These are phyloP conservation scores for Endocalyx cinctus DNA, from an alignment of 2,329 filamentous ascomycete genomes.

Conservation along the genomic window DNA sequence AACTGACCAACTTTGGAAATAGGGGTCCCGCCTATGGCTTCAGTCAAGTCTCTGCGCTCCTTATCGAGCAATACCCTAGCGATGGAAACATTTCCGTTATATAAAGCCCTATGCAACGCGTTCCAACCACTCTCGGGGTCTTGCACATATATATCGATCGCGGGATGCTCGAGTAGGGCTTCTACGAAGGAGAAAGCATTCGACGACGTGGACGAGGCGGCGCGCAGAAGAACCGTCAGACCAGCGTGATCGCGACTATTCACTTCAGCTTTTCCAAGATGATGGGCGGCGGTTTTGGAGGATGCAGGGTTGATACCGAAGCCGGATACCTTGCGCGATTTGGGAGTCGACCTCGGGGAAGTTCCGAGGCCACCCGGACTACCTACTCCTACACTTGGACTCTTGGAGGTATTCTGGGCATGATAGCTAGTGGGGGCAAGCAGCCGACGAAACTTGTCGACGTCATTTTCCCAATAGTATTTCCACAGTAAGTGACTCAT, in stretches of 20 bases:
- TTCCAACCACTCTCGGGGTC: constrained; percentile 96
- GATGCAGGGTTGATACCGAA: constrained; percentile 38
- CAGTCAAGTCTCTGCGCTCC: constrained; percentile 61
- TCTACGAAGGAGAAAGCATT: constrained; percentile 71
- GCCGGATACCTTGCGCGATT: constrained; percentile 50
- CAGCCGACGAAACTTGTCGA: constrained; percentile 87
- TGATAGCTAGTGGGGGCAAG: constrained; percentile 67
- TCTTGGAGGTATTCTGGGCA: constrained; percentile 50
- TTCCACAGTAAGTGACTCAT: constrained; percentile 98
- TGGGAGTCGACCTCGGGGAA: constrained; percentile 45
- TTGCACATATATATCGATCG: constrained; percentile 79
- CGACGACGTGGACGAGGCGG: constrained; percentile 68
- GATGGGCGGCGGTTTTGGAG: constrained; percentile 39
- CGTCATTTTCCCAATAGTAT: constrained; percentile 95
- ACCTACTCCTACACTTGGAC: constrained; percentile 35
- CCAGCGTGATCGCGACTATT: constrained; percentile 81
- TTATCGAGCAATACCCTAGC: constrained; percentile 77
- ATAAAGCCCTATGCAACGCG: constrained; percentile 83
- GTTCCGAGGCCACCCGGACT: constrained; percentile 39
- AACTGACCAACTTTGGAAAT: constrained; percentile 64
- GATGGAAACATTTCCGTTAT: constrained; percentile 82
- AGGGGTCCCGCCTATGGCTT: constrained; percentile 55
- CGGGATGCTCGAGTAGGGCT: constrained; percentile 74
- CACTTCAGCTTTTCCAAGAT: constrained; percentile 60
- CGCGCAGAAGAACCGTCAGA: constrained; percentile 78